Percentiles rank a stretch among this genome's conserved stretches.
These are phyloP conservation scores for Boletellus ananiceps DNA, from an alignment of 768 basidiomycete species.

Conservation along the genomic window DNA sequence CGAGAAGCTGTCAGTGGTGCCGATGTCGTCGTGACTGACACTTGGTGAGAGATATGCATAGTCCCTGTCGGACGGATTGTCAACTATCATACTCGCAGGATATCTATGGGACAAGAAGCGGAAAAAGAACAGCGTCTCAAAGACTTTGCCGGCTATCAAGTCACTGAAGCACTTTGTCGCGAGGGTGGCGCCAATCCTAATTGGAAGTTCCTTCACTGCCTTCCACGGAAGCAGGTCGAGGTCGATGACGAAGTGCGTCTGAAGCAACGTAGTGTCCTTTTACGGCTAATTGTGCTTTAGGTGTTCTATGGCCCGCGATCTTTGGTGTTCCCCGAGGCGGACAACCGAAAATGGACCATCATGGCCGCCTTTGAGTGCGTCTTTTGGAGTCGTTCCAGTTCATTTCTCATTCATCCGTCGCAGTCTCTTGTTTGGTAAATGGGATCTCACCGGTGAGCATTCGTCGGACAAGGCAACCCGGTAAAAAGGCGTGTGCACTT, in stretches of 20 bases:
- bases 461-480: constrained; percentile 10
- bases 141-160: constrained; percentile 90
- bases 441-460: constrained; percentile 32
- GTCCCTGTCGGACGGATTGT: background rate
- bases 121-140: constrained; percentile 82
- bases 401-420: constrained; percentile 4
- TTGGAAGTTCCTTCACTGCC: constrained; percentile 95
- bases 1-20: constrained; percentile 84
- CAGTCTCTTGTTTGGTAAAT: constrained; percentile 43
- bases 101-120: constrained; percentile 98
- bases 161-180: constrained; percentile 82
- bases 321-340: constrained; percentile 89
- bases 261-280: background rate
- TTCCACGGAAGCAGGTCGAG: constrained; percentile 89
- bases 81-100: constrained; percentile 45
- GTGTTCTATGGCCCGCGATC: constrained; percentile 93
- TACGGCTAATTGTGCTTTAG: constrained; percentile 31
- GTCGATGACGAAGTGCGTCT: constrained; percentile 86
- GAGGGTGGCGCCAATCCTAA: constrained; percentile 77
- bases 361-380: constrained; percentile 89
- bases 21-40: constrained; percentile 95
- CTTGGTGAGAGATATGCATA: constrained; percentile 56
- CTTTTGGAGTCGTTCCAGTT: background rate
- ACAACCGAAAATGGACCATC: constrained; percentile 97
- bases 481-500: background rate